Evolutionary conservation across 768 basidiomycete species (phyloP), one percentile per base, ranked within the genome.

Genomic region (Hirschioporus abietinus): DNA sequence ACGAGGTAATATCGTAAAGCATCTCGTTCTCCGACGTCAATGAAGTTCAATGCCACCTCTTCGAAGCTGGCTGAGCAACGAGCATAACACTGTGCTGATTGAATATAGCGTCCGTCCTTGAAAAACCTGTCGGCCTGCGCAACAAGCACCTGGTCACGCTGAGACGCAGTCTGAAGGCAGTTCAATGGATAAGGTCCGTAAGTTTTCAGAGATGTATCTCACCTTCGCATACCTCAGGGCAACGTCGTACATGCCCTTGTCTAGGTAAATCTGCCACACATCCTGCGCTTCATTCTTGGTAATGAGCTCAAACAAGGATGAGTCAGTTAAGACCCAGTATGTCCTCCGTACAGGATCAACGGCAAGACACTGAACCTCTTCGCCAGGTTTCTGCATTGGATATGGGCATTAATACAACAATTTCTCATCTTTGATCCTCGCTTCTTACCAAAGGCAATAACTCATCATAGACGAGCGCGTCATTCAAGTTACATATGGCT

Each of bases 241-340:
- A 0, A 83, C 76, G n/a, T 93, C 90, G 70, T 87, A 95, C 64
- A 89, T 85, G 1, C 84, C 86, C 71, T 91, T 87, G 64, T 89
- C 85, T 9, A 98, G 82, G 76, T 92, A 94, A 65, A 95, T 88
- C 72, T 88, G 88, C 97, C 97, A 99, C 8, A 99, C 89, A 74
- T 98, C 93, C 12, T 96, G 86, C 72, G 92, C 92, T 78, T 99
- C 97, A 71, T 96, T 94, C 8, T 83, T 82, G 12, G 93, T 83
- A 7, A 90, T 86, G 26, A 99, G 78, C 72, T 99, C 97, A 71
- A 92, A 95, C 23, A 99, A 83, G 0, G 93, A 91, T 68, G 88
- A 87, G 69, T 93, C 89, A 0, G 96, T 96, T 74, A 90, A 96
- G 1, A 95, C 85, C 97, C 97, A 99, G 71, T 90, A 96, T 17